Evolutionary conservation across 192 early-diverging fungal genomes (phyloP).

Genomic region (Linnemannia schmuckeri): DNA sequence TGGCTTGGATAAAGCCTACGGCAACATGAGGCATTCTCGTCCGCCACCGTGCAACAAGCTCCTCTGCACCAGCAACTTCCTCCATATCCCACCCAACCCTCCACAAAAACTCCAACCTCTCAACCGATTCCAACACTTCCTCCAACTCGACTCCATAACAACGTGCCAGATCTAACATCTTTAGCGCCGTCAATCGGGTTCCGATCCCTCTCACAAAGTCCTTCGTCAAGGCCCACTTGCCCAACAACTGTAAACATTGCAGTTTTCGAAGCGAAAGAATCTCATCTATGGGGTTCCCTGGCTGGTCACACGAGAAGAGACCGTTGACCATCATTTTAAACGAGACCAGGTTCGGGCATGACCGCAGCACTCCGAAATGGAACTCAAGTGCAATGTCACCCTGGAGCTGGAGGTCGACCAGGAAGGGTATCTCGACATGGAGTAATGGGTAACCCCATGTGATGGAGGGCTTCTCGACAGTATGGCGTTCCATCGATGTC

Average conservation of each 20-base stretch:
- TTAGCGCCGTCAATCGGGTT: constrained; percentile 14
- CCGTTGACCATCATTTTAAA: constrained; percentile 47
- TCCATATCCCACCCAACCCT: constrained; percentile 38
- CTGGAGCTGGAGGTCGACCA: constrained; percentile 40
- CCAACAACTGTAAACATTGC: constrained; percentile 34
- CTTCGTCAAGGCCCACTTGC: constrained; percentile 24
- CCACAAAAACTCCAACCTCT: constrained; percentile 36
- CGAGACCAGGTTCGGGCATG: constrained; percentile 24
- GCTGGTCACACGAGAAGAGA: constrained; percentile 25
- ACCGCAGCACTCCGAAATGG: constrained; percentile 16
- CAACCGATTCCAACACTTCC: constrained; percentile 20
- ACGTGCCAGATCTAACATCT: constrained; percentile 43
- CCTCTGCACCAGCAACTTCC: constrained; percentile 8
- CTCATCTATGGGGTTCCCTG: constrained; percentile 19
- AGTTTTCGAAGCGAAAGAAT: constrained; percentile 32
- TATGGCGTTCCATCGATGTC: constrained; percentile 25
- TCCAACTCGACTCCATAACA: constrained; percentile 37
- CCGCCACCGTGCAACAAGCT: constrained; percentile 6
- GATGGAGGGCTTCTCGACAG: constrained; percentile 7
- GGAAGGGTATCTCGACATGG: constrained; percentile 24
- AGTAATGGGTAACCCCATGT: constrained; percentile 25
- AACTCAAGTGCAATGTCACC: constrained; percentile 51
- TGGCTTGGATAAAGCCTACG: constrained; percentile 25
- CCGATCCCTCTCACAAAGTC: constrained; percentile 24
- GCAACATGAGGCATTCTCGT: constrained; percentile 12